phyloP scores from a whole-genome alignment of 192 early-diverging fungal species.

The Entophlyctis luteolus region DNA sequence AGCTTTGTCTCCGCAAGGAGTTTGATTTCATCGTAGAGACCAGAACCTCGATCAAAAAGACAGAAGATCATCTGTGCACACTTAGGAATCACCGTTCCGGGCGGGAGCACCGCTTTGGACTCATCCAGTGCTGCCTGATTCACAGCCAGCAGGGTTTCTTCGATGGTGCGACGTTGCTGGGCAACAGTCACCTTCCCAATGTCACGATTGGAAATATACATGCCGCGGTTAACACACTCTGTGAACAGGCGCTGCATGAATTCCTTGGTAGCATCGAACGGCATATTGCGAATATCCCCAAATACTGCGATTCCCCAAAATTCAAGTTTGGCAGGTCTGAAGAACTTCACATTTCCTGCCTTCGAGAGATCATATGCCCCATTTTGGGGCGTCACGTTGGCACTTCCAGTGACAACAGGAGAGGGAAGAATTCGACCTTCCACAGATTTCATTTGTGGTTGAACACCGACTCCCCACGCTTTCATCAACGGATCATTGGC shows the following conservation, averaged over 20 bases:
- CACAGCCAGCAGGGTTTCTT: slow-evolving; percentile 3
- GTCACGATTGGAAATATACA: slow-evolving; percentile 1
- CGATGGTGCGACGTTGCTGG: neutral
- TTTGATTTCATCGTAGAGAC: slow-evolving; percentile 76
- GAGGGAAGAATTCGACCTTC: slow-evolving; percentile 30
- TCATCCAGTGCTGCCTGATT: neutral
- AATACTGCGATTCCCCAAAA: slow-evolving; percentile 18
- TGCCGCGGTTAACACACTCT: slow-evolving; percentile 14
- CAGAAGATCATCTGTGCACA: slow-evolving; percentile 22
- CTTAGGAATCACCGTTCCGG: neutral
- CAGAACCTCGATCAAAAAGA: neutral
- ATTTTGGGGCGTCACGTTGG: slow-evolving; percentile 3
- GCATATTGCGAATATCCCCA: slow-evolving; percentile 15
- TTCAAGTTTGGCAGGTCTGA: slow-evolving; percentile 14
- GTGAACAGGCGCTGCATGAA: slow-evolving; percentile 5
- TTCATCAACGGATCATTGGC: neutral
- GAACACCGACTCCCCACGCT: slow-evolving; percentile 30
- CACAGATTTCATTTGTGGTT: slow-evolving; percentile 35
- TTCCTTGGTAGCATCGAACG: neutral
- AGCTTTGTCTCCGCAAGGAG: slow-evolving; percentile 71
- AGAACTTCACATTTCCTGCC: slow-evolving; percentile 14
- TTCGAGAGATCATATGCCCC: slow-evolving; percentile 9
- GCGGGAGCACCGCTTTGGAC: neutral
- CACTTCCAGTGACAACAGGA: slow-evolving; percentile 15
- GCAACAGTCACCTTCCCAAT: slow-evolving; percentile 8